Conservation (phyloP, 176 grass and related monocot genomes). For the Carex pumila region DNA sequence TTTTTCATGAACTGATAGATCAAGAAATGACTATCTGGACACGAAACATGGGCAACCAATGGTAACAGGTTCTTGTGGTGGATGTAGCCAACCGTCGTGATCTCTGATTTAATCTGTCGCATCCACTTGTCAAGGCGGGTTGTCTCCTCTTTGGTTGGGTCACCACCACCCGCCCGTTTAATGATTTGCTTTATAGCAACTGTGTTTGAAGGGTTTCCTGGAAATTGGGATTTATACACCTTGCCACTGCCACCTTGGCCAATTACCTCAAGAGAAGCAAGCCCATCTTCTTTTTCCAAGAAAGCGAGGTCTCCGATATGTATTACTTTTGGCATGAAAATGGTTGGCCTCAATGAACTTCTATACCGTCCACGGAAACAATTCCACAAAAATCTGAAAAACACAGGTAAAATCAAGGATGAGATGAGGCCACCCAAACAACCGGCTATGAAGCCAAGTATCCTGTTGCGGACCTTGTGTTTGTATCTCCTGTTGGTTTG, state of each 20-base stretch:
- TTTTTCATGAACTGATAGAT: constrained; percentile 90
- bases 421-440: constrained; percentile 40
- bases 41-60: constrained; percentile 56
- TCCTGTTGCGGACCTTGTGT: constrained; percentile 42
- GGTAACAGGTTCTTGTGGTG: constrained; percentile 77
- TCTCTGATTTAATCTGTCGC: constrained; percentile 83
- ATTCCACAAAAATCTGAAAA: constrained; percentile 53
- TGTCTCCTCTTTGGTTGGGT: constrained; percentile 13
- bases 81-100: constrained; percentile 68
- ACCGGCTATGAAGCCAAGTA: constrained; percentile 48
- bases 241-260: constrained; percentile 79
- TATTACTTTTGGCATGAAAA: constrained; percentile 81
- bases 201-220: constrained; percentile 6
- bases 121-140: constrained; percentile 58
- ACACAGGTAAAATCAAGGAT: constrained; percentile 20
- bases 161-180: background rate
- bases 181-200: constrained; percentile 81
- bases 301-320: constrained; percentile 46
- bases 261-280: constrained; percentile 42
- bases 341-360: constrained; percentile 17
- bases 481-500: constrained; percentile 9
- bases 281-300: constrained; percentile 65
- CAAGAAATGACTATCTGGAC: constrained; percentile 68
- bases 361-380: constrained; percentile 45
- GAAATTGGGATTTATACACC: constrained; percentile 64